phyloP scores from a whole-genome alignment of 345 rosid species.

The Murraya koenigii region DNA sequence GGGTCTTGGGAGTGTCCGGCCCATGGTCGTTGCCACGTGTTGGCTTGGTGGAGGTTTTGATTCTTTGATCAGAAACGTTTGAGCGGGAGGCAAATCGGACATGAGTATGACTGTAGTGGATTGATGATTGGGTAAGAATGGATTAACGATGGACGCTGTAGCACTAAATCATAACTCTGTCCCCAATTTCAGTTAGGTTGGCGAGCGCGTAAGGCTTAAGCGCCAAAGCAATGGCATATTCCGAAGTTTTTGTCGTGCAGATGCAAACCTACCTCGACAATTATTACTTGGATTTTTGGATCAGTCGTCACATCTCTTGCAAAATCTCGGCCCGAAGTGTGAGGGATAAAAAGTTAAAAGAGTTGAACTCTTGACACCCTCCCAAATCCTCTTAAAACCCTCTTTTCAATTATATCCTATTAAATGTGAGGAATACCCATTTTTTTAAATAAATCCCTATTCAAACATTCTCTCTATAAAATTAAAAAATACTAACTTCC shows the following conservation, averaged over 20 bases:
- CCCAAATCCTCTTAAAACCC: too few species aligned
- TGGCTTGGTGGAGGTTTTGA: background rate
- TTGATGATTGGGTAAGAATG: too few species aligned
- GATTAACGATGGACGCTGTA: background rate
- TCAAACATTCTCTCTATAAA: too few species aligned
- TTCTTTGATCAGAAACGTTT: background rate
- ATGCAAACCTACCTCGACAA: background rate
- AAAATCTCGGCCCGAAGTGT: background rate
- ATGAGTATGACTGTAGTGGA: too few species aligned
- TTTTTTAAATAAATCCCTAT: too few species aligned
- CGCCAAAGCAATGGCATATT: slow-evolving; percentile 10
- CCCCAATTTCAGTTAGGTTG: background rate
- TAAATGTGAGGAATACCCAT: too few species aligned
- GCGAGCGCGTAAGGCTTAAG: background rate
- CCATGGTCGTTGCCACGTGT: background rate
- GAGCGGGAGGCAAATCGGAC: too few species aligned
- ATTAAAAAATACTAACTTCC: too few species aligned
- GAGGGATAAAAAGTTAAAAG: too few species aligned
- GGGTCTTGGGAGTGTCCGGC: slow-evolving; percentile 33
- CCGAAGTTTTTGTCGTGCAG: background rate
- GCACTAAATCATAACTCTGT: background rate
- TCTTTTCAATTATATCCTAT: too few species aligned
- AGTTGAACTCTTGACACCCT: too few species aligned
- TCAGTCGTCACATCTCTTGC: background rate
- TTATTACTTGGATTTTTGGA: background rate